Conservation (phyloP, 75 land plant genomes). For the Cupressus sempervirens region DNA sequence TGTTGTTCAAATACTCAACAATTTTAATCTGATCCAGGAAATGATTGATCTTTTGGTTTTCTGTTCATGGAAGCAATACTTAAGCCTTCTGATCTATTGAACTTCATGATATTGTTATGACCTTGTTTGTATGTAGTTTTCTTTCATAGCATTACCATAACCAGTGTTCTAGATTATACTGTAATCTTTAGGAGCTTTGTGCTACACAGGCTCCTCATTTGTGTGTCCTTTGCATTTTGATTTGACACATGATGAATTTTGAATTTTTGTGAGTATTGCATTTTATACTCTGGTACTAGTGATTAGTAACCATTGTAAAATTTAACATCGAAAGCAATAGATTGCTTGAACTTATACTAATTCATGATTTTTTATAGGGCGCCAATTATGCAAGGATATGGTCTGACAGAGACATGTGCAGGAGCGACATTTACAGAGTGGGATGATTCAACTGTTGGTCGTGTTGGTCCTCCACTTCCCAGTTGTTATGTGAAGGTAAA, state of each 20-base stretch:
- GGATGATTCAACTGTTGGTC: constrained; percentile 80
- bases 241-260: neutral
- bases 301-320: neutral
- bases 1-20: neutral
- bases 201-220: neutral
- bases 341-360: neutral
- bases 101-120: neutral
- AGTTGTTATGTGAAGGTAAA: constrained; percentile 75
- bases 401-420: constrained; percentile 95
- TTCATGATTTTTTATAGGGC: constrained; percentile 37
- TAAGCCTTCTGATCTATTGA: neutral
- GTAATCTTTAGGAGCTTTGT: neutral
- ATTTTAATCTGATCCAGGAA: neutral
- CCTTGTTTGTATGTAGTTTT: neutral
- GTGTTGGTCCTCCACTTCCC: constrained; percentile 95
- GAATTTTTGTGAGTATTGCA: neutral
- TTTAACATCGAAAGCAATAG: neutral
- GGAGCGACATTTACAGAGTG: constrained; percentile 79
- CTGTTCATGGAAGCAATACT: neutral
- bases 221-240: neutral
- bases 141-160: neutral
- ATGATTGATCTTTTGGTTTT: neutral
- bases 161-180: neutral
- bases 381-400: constrained; percentile 88
- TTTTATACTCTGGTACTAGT: neutral